Conservation (phyloP, 768 basidiomycete genomes). For the Calvatia gigantea region DNA sequence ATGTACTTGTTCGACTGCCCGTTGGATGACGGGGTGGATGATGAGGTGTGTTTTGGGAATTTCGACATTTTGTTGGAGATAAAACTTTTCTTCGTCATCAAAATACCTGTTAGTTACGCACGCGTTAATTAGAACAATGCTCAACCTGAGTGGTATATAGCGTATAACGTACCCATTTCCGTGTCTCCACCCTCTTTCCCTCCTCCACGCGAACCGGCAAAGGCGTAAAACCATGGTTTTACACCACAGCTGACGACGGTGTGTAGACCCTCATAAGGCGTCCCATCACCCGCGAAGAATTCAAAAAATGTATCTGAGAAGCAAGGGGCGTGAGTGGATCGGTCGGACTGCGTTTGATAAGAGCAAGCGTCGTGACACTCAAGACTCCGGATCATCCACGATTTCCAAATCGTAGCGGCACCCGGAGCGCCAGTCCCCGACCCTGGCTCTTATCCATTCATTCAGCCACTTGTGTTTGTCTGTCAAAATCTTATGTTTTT, state of each 20-base stretch:
- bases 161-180: constrained; percentile 56
- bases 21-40: constrained; percentile 86
- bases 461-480: too few species aligned
- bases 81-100: constrained; percentile 99
- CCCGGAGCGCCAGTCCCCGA: too few species aligned
- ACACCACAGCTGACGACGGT: constrained; percentile 96
- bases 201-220: constrained; percentile 78
- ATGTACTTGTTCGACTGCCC: constrained; percentile 72
- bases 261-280: constrained; percentile 94
- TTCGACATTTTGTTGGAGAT: constrained; percentile 98
- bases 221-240: constrained; percentile 98
- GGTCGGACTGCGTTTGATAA: background rate
- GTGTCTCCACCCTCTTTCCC: constrained; percentile 69
- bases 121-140: background rate
- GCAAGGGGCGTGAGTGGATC: background rate
- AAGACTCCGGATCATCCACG: too few species aligned
- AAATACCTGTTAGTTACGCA: constrained; percentile 56
- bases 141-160: background rate
- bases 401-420: too few species aligned
- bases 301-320: background rate
- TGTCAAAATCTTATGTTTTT: too few species aligned
- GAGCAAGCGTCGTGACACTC: background rate
- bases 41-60: constrained; percentile 94
- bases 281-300: constrained; percentile 47
- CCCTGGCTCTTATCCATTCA: too few species aligned